Evolutionary conservation across 1,284 basidiomycete species (phyloP), one percentile per base, ranked within the genome.

Genomic region (Sutorius eximius): DNA sequence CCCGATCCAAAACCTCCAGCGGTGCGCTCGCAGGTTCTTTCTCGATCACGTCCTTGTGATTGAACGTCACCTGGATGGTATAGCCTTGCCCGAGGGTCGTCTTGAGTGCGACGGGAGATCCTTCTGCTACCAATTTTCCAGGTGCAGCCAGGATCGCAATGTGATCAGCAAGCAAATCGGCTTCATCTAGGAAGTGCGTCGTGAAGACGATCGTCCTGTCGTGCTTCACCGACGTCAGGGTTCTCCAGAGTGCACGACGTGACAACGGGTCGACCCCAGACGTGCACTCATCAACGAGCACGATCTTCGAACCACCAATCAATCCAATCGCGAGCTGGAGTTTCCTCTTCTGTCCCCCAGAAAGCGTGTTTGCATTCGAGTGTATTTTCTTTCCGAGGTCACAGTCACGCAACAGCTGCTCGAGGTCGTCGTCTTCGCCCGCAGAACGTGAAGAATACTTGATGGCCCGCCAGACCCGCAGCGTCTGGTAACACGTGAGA

Each of bases 261-360:
- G 88, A 89, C 34, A 92, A 71, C 0, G 90, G 90, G 67, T 93
- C 90, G 7, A 93, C 84, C 6, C 90, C 90, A 10, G 86, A 89
- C 2, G 87, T 90, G 62, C 88, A 89, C 71, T 87, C 86, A 59
- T 87, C 90, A 9, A 92, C 85, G 20, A 92, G 76, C 15, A 93
- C 75, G 59, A 92, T 81, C 63, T 81, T 82, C 2, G 87, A 89
- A 0, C 87, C 87, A 5, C 89, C 89, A 12, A 91, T 77, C 10
- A 92, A 69, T 5, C 89, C 89, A 57, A 88, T 84, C 1, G 90
- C 90, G 20, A 92, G 74, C 64, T 92, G 89, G 24, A 92, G 73
- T 72, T 91, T 91, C 63, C 90, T 73, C 73, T 92, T 92, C 75
- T 93, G 89, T 8, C 90, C 90, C 2, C 90, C 90, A 32, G 82